Percentiles rank a stretch among this genome's conserved stretches.
phyloP scores from a whole-genome alignment of 176 grass and related monocot species.

The Oryza coarctata region DNA sequence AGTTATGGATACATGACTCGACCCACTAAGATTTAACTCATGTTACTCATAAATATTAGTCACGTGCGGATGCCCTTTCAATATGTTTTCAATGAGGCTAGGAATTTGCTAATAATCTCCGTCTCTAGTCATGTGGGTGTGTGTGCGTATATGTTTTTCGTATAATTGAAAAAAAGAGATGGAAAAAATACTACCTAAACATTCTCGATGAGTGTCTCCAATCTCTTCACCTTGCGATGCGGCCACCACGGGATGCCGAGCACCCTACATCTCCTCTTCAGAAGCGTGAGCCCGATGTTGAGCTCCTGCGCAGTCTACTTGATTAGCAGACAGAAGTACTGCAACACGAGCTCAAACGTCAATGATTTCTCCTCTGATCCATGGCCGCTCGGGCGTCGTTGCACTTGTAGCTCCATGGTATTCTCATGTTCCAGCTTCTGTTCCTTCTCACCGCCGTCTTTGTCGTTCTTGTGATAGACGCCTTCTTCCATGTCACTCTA shows the following conservation, averaged over 20 bases:
- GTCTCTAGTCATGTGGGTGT: too few relatives aligned
- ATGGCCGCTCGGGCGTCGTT: not conserved
- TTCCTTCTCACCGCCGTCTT: not conserved
- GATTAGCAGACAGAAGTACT: slow-evolving; percentile 52
- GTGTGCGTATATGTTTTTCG: too few relatives aligned
- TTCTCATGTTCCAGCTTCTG: not conserved
- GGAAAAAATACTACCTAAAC: slow-evolving; percentile 31
- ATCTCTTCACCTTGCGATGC: slow-evolving; percentile 59
- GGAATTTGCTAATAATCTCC: too few relatives aligned
- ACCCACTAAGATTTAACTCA: too few relatives aligned
- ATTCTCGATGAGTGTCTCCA: slow-evolving; percentile 50
- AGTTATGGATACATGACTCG: too few relatives aligned
- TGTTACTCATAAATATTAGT: too few relatives aligned
- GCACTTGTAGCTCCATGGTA: not conserved
- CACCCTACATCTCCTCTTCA: slow-evolving; percentile 58
- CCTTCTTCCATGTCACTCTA: slow-evolving; percentile 19
- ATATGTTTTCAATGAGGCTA: too few relatives aligned
- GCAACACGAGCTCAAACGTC: slow-evolving; percentile 40
- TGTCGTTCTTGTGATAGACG: not conserved
- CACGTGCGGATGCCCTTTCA: too few relatives aligned
- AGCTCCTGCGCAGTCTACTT: slow-evolving; percentile 55
- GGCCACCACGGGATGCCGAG: slow-evolving; percentile 57
- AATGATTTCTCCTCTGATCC: slow-evolving; percentile 7
- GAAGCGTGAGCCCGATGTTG: slow-evolving; percentile 44
- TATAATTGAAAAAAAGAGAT: not conserved